Base-by-base conservation (phyloP, 2,329 filamentous ascomycete species). In the Chalaropsis ovoidea region DNA sequence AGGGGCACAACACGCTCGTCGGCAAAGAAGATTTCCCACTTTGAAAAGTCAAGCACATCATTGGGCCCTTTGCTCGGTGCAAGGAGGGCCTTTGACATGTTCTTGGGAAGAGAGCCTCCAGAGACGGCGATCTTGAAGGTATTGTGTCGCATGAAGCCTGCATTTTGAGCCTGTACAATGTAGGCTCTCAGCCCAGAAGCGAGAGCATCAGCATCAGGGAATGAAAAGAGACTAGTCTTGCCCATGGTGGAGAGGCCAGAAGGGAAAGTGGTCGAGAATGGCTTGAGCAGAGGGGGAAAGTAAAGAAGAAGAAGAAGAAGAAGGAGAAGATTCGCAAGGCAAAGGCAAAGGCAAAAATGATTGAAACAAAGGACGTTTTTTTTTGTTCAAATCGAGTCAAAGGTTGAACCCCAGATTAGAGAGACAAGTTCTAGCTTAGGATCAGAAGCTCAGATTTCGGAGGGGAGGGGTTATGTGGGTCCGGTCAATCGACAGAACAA, bases 21-120 rank as follows among this genome's bases (percentile, higher is more conserved):
- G 73, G 93, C 93, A 76, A 96, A 97, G 82, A 97, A 99, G 73
- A 99, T 90, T 73, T 97, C 89, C 94, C 94, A 99, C 76, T 89
- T 90, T 74, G 82, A 80, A 77, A 95, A 96, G 71, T 88, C 80
- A 70, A 92, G 77, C 3, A 78, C 81, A 73, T 91, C 89, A 66
- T 86, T 74, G 52, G 77, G 73, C 10, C 76, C 78, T 24, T 75
- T 73, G 39, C 77, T 77, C 70, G 72, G 77, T 71, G 83, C 73
- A 31, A 97, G 84, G 11, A 97, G 84, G 10, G 91, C 91, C 75
- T 90, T 85, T 58, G 91, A 90, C 52, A 99, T 86, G 15, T 87
- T 89, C 73, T 90, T 87, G 66, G 94, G 94, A 58, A 99, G 84
- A 17, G 92, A 96, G 71, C 94, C 94, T 70, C 94, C 94, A 0